These are phyloP conservation scores for Aspergillus indologenus DNA, from an alignment of 495 filamentous ascomycete species.

Conservation along the genomic window DNA sequence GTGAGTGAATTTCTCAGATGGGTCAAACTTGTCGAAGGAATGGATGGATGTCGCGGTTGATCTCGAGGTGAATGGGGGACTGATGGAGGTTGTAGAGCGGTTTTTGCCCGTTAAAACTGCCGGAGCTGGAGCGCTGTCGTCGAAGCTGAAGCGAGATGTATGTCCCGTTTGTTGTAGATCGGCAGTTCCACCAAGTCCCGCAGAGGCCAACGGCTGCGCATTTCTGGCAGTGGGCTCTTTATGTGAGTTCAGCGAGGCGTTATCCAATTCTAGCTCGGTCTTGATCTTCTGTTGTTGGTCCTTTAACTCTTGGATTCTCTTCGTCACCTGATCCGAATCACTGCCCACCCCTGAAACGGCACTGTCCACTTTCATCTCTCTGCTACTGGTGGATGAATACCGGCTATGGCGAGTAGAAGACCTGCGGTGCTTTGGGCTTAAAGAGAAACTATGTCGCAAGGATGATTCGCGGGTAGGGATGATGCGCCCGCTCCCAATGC, in stretches of 20 bases:
- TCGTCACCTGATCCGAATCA: constrained; percentile 46
- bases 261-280: constrained; percentile 35
- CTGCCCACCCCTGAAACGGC: constrained; percentile 30
- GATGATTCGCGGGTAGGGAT: constrained; percentile 70
- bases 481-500: constrained; percentile 46
- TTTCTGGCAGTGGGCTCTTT: constrained; percentile 27
- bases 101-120: constrained; percentile 52
- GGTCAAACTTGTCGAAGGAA: constrained; percentile 37
- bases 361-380: constrained; percentile 33
- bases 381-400: constrained; percentile 40
- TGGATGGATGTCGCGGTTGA: constrained; percentile 40
- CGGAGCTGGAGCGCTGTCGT: constrained; percentile 69
- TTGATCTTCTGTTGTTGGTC: constrained; percentile 49
- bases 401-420: constrained; percentile 36
- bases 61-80: constrained; percentile 42
- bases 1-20: constrained; percentile 32
- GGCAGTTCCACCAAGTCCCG: constrained; percentile 24
- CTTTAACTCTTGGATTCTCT: constrained; percentile 51
- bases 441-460: constrained; percentile 52
- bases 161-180: constrained; percentile 24
- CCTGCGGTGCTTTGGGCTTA: constrained; percentile 33
- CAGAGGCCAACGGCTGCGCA: constrained; percentile 24
- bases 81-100: constrained; percentile 51
- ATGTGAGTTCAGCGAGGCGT: constrained; percentile 33
- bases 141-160: constrained; percentile 22